Conservation (phyloP, 169 alveolate species). For the Eimeria acervulina region DNA sequence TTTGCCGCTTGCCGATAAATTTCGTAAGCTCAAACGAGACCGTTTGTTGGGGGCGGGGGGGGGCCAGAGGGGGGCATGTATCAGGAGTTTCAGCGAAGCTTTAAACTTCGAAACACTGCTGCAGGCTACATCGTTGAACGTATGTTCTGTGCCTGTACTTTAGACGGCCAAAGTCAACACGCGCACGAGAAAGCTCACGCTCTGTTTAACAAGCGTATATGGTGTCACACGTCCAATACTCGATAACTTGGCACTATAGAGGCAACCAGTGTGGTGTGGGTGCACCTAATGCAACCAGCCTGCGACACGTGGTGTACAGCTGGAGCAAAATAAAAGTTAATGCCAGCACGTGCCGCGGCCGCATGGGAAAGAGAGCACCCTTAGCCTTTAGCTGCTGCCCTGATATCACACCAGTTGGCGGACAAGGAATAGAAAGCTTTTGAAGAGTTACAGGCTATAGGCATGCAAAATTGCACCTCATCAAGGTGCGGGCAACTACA, state of each 20-base stretch:
- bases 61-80: background rate
- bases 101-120: background rate
- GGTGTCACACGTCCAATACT: background rate
- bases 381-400: background rate
- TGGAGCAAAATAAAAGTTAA: background rate
- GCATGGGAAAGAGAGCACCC: background rate
- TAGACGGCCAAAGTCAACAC: background rate
- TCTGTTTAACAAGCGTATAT: background rate
- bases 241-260: background rate
- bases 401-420: background rate
- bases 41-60: too few species aligned
- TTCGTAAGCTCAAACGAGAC: background rate
- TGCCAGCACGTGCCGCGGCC: background rate
- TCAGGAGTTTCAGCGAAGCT: background rate
- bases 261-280: background rate
- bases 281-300: background rate
- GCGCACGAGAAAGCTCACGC: background rate
- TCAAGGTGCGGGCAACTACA: background rate
- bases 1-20: background rate
- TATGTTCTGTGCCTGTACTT: background rate
- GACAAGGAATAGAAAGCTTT: background rate
- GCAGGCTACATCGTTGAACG: background rate
- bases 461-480: too few species aligned
- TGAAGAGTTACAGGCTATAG: too few species aligned
- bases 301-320: background rate